Conservation (phyloP, 2,329 filamentous ascomycete species). For the Cytospora paraplurivora region DNA sequence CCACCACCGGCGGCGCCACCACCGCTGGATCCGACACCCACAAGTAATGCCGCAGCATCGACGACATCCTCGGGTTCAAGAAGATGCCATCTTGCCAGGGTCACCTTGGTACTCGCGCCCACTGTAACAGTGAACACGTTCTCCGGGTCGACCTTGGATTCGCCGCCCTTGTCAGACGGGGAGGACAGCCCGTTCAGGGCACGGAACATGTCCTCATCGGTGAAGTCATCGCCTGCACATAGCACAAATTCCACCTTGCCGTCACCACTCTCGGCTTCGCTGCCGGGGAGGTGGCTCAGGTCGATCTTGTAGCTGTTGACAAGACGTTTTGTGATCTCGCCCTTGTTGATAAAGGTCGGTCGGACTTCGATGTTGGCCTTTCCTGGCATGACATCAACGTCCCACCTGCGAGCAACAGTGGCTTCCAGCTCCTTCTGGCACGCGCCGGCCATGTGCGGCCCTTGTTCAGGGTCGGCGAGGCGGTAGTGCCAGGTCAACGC, state of each 20-base stretch:
- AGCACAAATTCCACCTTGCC: slow-evolving; percentile 78
- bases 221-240: slow-evolving; percentile 93
- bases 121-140: slow-evolving; percentile 90
- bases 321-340: slow-evolving; percentile 85
- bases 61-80: slow-evolving; percentile 89
- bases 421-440: slow-evolving; percentile 80
- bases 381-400: slow-evolving; percentile 94
- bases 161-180: slow-evolving; percentile 53
- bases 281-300: slow-evolving; percentile 36
- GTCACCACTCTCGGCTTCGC: slow-evolving; percentile 38
- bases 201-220: slow-evolving; percentile 96
- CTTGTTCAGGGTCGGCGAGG: slow-evolving; percentile 83
- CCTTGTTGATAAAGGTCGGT: slow-evolving; percentile 98
- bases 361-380: slow-evolving; percentile 97
- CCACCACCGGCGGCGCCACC: slow-evolving; percentile 37
- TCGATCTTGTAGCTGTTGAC: slow-evolving; percentile 69
- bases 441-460: slow-evolving; percentile 74
- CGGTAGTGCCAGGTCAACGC: slow-evolving; percentile 98
- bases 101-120: slow-evolving; percentile 88
- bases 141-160: slow-evolving; percentile 59
- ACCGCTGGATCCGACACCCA: slow-evolving; percentile 44
- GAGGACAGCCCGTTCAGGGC: slow-evolving; percentile 65
- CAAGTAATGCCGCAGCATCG: slow-evolving; percentile 61
- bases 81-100: slow-evolving; percentile 85
- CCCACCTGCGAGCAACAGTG: slow-evolving; percentile 76